Evolutionary conservation across 2,329 filamentous ascomycete genomes (phyloP).

Genomic region (Sporothrix humicola): DNA sequence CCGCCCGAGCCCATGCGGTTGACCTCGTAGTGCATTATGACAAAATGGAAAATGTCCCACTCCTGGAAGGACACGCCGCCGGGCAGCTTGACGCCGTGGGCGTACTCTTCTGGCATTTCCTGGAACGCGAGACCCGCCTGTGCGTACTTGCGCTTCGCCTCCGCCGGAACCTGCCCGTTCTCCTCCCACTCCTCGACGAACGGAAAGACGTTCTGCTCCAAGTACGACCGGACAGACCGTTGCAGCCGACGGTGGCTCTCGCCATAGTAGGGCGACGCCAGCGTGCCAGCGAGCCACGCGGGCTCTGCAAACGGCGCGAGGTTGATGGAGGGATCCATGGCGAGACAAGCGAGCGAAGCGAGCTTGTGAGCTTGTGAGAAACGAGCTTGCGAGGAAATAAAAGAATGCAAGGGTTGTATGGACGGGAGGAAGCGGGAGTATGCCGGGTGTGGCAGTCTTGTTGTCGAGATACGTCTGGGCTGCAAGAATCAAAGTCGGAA

Average conservation of each 20-base stretch:
- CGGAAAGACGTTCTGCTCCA: slow-evolving; percentile 63
- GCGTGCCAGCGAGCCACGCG: slow-evolving; percentile 41
- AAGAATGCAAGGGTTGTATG: not conserved
- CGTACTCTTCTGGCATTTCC: slow-evolving; percentile 48
- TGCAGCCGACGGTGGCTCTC: slow-evolving; percentile 65
- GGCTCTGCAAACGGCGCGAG: slow-evolving; percentile 40
- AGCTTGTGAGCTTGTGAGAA: no score
- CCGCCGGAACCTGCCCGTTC: slow-evolving; percentile 56
- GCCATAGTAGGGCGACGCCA: slow-evolving; percentile 64
- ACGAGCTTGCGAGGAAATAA: not conserved
- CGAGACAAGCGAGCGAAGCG: not conserved
- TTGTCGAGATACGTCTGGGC: not conserved
- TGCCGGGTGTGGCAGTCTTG: not conserved
- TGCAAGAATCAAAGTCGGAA: not conserved
- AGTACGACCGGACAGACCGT: slow-evolving; percentile 61
- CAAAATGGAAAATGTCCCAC: slow-evolving; percentile 62
- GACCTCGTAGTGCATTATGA: slow-evolving; percentile 62
- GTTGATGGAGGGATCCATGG: slow-evolving; percentile 15
- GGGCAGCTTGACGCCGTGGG: slow-evolving; percentile 48
- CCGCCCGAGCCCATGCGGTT: slow-evolving; percentile 59
- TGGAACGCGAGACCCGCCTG: slow-evolving; percentile 49
- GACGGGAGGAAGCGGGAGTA: not conserved
- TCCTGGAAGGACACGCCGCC: slow-evolving; percentile 54
- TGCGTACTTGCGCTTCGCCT: slow-evolving; percentile 48
- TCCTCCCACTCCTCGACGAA: slow-evolving; percentile 69